Evolutionary conservation across 1,284 basidiomycete species (phyloP).

Genomic region (Melampsora medusae): DNA sequence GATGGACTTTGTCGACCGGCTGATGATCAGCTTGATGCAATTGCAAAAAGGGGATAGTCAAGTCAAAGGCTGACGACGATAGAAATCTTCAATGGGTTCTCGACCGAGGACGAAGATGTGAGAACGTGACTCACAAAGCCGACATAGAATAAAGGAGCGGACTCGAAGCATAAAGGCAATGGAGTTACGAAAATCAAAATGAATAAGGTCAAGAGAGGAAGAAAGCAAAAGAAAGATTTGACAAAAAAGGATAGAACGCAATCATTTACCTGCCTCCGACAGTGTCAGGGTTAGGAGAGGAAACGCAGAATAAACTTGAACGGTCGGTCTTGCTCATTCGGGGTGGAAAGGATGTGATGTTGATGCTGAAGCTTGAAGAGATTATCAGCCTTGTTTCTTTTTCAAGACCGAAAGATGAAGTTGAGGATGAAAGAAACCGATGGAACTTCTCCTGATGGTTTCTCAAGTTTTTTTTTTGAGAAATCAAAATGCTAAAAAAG

Average conservation of each 20-base stretch:
- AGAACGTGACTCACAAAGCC: not conserved
- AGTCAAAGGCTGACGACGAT: no score
- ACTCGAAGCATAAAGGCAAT: not conserved
- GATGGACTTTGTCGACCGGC: no score
- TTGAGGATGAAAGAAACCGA: no score
- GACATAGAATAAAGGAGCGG: not conserved
- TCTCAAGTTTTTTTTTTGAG: no score
- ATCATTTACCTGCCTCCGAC: constrained; percentile 39
- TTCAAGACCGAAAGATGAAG: no score
- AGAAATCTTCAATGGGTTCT: no score
- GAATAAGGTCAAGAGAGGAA: not conserved
- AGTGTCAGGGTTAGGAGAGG: constrained; percentile 33
- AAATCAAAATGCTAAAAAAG: no score
- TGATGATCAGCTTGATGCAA: no score
- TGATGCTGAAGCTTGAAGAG: no score
- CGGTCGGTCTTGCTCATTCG: constrained; percentile 41
- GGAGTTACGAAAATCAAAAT: not conserved
- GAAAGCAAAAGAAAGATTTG: not conserved
- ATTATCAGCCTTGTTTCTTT: no score
- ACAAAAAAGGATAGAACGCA: not conserved
- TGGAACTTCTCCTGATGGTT: no score
- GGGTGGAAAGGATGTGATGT: not conserved
- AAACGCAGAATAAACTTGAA: constrained; percentile 24
- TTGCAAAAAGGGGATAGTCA: no score
- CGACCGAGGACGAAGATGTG: constrained; percentile 8